These are phyloP conservation scores for Raffaelea arxii DNA, from an alignment of 2,329 filamentous ascomycete species.

Conservation along the genomic window DNA sequence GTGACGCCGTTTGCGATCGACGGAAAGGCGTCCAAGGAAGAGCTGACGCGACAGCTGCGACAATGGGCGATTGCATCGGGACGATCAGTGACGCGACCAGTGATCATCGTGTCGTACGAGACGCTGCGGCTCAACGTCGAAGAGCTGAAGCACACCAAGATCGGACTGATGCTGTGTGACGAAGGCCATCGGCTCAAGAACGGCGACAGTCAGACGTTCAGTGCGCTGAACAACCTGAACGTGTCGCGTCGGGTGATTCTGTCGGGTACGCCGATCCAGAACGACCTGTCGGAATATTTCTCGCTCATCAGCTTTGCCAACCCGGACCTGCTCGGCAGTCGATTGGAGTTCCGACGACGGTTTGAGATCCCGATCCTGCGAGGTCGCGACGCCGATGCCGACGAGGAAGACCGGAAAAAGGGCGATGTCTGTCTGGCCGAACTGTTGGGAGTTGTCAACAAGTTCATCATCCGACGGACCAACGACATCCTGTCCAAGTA, in stretches of 20 bases:
- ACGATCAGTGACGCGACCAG: slow-evolving; percentile 79
- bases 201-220: slow-evolving; percentile 91
- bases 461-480: slow-evolving; percentile 94
- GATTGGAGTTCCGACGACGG: slow-evolving; percentile 84
- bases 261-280: slow-evolving; percentile 95
- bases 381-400: slow-evolving; percentile 82
- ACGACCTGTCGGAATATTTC: slow-evolving; percentile 97
- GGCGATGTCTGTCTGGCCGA: slow-evolving; percentile 78
- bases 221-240: slow-evolving; percentile 78
- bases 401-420: slow-evolving; percentile 69
- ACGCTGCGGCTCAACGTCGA: slow-evolving; percentile 86
- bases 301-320: slow-evolving; percentile 94
- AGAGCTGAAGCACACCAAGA: slow-evolving; percentile 79
- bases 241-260: slow-evolving; percentile 88
- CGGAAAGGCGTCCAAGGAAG: slow-evolving; percentile 90
- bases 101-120: slow-evolving; percentile 97
- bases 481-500: slow-evolving; percentile 99
- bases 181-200: slow-evolving; percentile 97
- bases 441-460: slow-evolving; percentile 80
- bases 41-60: slow-evolving; percentile 77
- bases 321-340: slow-evolving; percentile 78
- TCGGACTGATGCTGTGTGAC: slow-evolving; percentile 88
- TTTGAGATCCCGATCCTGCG: slow-evolving; percentile 89
- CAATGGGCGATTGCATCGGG: slow-evolving; percentile 93
- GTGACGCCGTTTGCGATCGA: slow-evolving; percentile 93